Evolutionary conservation across 768 basidiomycete species (phyloP), one percentile per base, ranked within the genome.

Genomic region (Lepiota venenata): DNA sequence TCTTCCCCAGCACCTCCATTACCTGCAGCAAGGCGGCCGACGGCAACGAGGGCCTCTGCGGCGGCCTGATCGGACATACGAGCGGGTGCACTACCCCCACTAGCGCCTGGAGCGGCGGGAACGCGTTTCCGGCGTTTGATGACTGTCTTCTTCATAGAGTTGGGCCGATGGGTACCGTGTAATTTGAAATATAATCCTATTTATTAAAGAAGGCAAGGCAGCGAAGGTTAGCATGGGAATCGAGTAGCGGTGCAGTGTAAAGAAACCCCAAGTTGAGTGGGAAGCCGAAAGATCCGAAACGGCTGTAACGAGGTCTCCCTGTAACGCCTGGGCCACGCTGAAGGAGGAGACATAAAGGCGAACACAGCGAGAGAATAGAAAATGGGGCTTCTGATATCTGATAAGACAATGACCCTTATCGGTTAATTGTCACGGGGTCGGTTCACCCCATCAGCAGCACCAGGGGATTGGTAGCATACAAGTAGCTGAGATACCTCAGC

Each of bases 91-190:
- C 51, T 60, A 44, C 66, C 62, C 22, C 63, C 61, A 22, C 55
- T 63, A 21, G 63, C 69, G 8, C 73, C 79, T 16, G 88, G 83
- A 39, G 95, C 93, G 47, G 96, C 95, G 35, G 97, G 94, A 39
- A 99, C 95, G 61, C 97, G 87, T 73, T 98, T 98, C 60, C 97
- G 80, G 32, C 97, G 83, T 74, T 99, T 99, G 80, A 99, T 99
- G 61, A 97, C 93, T 3, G 92, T 90, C 77, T 98, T 98, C 73
- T 97, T 98, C 94, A 99, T 96, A 58, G 93, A 92, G 60, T 94
- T 95, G 37, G 97, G 97, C 36, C 97, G 85, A 63, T 98, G 94
- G 2, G 91, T 92, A 45, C 94, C 93, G 74, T 99, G 97, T 11
- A 99, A 81, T 72, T 99, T 98, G 80, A 93, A 97, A 74, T 98